Base-by-base conservation (phyloP, 495 filamentous ascomycete species). In the Xylaria flabelliformis region DNA sequence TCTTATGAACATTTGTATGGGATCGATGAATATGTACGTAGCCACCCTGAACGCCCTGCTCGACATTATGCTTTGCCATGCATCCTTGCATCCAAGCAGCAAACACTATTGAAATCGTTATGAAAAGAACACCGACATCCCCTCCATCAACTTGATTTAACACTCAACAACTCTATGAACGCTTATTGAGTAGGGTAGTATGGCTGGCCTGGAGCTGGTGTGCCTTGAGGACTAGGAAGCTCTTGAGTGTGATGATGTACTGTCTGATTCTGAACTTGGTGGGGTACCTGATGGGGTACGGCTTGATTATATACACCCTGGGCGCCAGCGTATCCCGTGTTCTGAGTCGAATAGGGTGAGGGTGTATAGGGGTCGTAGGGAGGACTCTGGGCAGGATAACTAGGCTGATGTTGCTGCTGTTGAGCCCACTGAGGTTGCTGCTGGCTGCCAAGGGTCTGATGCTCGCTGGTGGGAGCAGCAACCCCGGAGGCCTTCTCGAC, bases 401-500 rank as follows among this genome's bases (percentile, higher is more conserved):
- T 32, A 64, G 70, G 64, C 19, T 78, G 74, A 9, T 75, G 58
- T 39, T 75, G 77, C 34, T 73, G 66, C 61, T 80, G 78, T 55
- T 76, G 76, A 24, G 46, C 65, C 73, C 75, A 76, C 67, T 79
- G 69, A 34, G 46, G 46, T 17, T 71, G 69, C 48, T 63, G 42
- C 46, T 74, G 74, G 46, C 42, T 44, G 21, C 64, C 34, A 24
- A 71, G 36, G 24, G 46, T 8, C 7, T 55, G 46, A 36, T 62
- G 32, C 34, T 70, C 58, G 48, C 3, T 17, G 24, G 21, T 24
- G 34, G 42, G 48, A 26, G 29, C 61, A 15, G 70, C 64, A 17
- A 72, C 61, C 42, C 78, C 80, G 7, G 77, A 72, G 42, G 77
- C 78, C 77, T 83, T 81, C 78, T 85, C 82, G 13, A 72, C 69